Evolutionary conservation across 176 grass and related monocot genomes (phyloP).

Genomic region (Oryza glaberrima): DNA sequence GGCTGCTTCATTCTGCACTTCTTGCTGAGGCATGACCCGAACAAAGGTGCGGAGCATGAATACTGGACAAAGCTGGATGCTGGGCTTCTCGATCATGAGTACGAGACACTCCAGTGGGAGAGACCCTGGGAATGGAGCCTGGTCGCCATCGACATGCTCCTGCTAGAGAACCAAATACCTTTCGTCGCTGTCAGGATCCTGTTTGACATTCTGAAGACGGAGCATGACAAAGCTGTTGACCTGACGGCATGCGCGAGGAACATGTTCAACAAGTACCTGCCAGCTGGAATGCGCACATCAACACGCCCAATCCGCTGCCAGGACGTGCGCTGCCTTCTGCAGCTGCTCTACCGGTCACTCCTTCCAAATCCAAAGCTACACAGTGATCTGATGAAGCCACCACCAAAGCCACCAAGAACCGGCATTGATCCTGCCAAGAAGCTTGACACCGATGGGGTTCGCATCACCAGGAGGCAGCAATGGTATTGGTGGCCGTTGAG

Average conservation of each 20-base stretch:
- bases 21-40: constrained; percentile 7
- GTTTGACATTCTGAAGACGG: constrained; percentile 32
- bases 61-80: constrained; percentile 28
- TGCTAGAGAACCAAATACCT: constrained; percentile 28
- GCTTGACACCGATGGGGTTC: background rate
- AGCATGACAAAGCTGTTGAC: constrained; percentile 12
- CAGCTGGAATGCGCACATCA: constrained; percentile 24
- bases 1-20: constrained; percentile 31
- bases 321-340: constrained; percentile 17
- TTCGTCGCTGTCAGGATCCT: constrained; percentile 29
- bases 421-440: constrained; percentile 14
- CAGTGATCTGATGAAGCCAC: constrained; percentile 2
- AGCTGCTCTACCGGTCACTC: constrained; percentile 14
- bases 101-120: constrained; percentile 19
- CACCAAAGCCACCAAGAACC: constrained; percentile 13
- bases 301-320: background rate
- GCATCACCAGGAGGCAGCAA: background rate
- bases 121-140: constrained; percentile 40
- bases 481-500: background rate
- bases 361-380: constrained; percentile 17
- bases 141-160: constrained; percentile 24
- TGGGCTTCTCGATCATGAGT: constrained; percentile 9
- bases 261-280: constrained; percentile 30
- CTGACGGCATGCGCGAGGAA: constrained; percentile 12
- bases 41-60: background rate